Evolutionary conservation across 352 stramenopile genomes (phyloP).

Genomic region (Elongisporangium senticosum): DNA sequence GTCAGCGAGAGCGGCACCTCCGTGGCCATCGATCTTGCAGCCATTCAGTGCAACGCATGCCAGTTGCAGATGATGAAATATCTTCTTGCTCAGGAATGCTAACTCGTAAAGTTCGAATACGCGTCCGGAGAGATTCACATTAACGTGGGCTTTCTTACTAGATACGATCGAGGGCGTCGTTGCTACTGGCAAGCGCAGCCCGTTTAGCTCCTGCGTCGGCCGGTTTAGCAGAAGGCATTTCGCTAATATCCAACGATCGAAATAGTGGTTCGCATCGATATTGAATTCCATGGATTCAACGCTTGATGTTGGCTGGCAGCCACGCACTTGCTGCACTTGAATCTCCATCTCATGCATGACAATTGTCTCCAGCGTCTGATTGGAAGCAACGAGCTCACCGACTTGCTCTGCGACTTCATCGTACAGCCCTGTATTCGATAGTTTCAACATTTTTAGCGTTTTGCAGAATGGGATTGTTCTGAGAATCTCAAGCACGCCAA

Average conservation of each 20-base stretch:
- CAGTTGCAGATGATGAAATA: conserved; percentile 66
- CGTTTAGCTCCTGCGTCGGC: conserved; percentile 50
- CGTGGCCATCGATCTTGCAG: conserved; percentile 46
- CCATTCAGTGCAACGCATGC: conserved; percentile 50
- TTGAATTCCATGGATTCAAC: conserved; percentile 21
- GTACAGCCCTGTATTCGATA: conserved; percentile 54
- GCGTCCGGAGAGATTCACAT: conserved; percentile 45
- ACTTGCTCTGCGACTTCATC: conserved; percentile 53
- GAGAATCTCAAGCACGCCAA: conserved; percentile 48
- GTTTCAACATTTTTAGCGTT: conserved; percentile 43
- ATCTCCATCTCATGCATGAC: conserved; percentile 43
- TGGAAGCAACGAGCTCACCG: conserved; percentile 46
- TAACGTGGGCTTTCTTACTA: conserved; percentile 22
- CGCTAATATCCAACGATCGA: conserved; percentile 63
- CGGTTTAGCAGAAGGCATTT: conserved; percentile 69
- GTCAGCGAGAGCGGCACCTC: conserved; percentile 50
- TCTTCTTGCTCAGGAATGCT: conserved; percentile 59
- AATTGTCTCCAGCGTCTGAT: conserved; percentile 55
- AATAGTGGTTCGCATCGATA: conserved; percentile 27
- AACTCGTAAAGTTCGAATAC: conserved; percentile 49
- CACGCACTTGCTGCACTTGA: conserved; percentile 47
- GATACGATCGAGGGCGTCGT: conserved; percentile 6
- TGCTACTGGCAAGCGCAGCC: conserved; percentile 26
- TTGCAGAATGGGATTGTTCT: conserved; percentile 42
- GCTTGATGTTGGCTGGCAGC: conserved; percentile 22